A percentile compares a stretch with the other conserved stretches of the same genome.
phyloP scores from a whole-genome alignment of 2,329 filamentous ascomycete genomes.

The Pyricularia pennisetigena region DNA sequence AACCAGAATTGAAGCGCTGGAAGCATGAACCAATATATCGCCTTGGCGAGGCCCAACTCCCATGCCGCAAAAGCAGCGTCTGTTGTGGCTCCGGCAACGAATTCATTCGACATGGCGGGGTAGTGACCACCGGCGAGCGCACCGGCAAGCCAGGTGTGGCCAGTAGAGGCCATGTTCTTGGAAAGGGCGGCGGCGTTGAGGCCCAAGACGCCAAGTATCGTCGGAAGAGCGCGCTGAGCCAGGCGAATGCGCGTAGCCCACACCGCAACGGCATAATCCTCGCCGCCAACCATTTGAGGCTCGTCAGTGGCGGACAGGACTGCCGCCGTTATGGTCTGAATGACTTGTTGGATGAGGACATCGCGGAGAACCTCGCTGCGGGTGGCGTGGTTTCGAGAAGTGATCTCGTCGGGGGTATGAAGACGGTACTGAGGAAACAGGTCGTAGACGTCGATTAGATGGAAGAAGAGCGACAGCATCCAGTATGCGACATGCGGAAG shows the following conservation, averaged over 20 bases:
- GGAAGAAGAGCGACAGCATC: slow-evolving; percentile 76
- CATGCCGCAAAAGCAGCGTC: slow-evolving; percentile 71
- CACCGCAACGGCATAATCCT: slow-evolving; percentile 77
- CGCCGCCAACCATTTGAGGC: slow-evolving; percentile 62
- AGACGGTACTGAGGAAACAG: slow-evolving; percentile 85
- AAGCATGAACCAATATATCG: slow-evolving; percentile 70
- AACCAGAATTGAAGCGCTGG: slow-evolving; percentile 68
- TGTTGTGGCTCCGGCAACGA: slow-evolving; percentile 34
- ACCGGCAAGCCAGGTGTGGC: slow-evolving; percentile 66
- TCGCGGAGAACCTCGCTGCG: slow-evolving; percentile 81
- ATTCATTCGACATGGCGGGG: slow-evolving; percentile 53
- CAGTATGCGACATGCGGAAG: slow-evolving; percentile 82
- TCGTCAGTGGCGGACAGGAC: slow-evolving; percentile 63
- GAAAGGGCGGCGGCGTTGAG: slow-evolving; percentile 68
- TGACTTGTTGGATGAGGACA: slow-evolving; percentile 82
- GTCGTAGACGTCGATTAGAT: slow-evolving; percentile 76
- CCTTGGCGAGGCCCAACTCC: slow-evolving; percentile 67
- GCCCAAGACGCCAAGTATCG: slow-evolving; percentile 60
- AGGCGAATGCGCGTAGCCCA: slow-evolving; percentile 80
- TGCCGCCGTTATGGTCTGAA: slow-evolving; percentile 68
- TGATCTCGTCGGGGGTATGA: slow-evolving; percentile 87
- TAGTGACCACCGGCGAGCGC: slow-evolving; percentile 74
- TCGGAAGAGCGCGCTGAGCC: slow-evolving; percentile 68
- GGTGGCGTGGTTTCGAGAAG: slow-evolving; percentile 77
- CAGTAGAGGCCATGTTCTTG: slow-evolving; percentile 55